Conservation (phyloP, 495 filamentous ascomycete species). For the Poronia punctata region DNA sequence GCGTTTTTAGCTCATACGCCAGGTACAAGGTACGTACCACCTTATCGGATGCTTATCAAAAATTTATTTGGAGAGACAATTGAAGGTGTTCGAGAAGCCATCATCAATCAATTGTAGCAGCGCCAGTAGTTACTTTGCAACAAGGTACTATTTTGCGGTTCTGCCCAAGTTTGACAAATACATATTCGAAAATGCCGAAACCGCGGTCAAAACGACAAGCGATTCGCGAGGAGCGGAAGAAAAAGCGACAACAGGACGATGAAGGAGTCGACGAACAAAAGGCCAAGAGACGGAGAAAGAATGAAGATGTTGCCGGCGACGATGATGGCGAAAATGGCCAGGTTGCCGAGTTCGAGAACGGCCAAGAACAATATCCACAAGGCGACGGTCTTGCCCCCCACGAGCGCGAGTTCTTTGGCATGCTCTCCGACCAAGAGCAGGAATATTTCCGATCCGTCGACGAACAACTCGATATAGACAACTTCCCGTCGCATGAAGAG, state of each 20-base stretch:
- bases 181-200: slow-evolving; percentile 19
- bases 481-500: slow-evolving; percentile 73
- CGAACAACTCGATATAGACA: slow-evolving; percentile 79
- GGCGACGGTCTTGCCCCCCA: slow-evolving; percentile 18
- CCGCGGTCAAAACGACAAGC: slow-evolving; percentile 37
- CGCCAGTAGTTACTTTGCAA: too few relatives aligned
- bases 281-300: slow-evolving; percentile 33
- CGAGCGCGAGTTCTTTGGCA: slow-evolving; percentile 69
- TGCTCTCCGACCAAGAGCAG: slow-evolving; percentile 82
- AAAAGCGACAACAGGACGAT: slow-evolving; percentile 31
- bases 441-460: slow-evolving; percentile 90
- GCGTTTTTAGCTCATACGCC: too few relatives aligned
- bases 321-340: slow-evolving; percentile 17
- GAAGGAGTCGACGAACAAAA: slow-evolving; percentile 23
- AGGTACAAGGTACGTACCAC: too few relatives aligned
- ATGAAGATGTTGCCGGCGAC: slow-evolving; percentile 13
- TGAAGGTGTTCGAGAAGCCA: too few relatives aligned
- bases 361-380: slow-evolving; percentile 9
- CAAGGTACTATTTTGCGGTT: not conserved
- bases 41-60: too few relatives aligned
- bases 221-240: slow-evolving; percentile 39
- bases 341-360: slow-evolving; percentile 23
- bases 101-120: too few relatives aligned
- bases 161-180: too few relatives aligned
- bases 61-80: too few relatives aligned